Conservation (phyloP, 768 basidiomycete genomes). For the Strobilomyces echinocephalus region DNA sequence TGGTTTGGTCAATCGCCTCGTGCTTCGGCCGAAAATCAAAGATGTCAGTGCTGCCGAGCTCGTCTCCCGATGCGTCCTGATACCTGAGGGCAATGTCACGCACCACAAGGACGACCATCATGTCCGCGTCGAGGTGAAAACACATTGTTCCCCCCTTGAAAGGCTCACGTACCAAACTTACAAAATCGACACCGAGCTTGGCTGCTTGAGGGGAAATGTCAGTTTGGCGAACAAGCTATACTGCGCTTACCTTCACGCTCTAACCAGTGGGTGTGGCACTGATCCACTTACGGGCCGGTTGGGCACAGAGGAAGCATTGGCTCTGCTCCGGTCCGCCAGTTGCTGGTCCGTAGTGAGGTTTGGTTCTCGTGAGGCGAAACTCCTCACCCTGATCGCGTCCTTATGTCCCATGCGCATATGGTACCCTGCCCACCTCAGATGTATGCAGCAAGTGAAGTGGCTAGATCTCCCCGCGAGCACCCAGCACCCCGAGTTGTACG, state of each 20-base stretch:
- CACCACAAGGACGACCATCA: conserved; percentile 11
- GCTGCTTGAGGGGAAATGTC: conserved; percentile 25
- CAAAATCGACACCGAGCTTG: conserved; percentile 27
- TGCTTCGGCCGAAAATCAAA: conserved; percentile 32
- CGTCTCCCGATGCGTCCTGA: conserved; percentile 29
- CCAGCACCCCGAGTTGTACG: conserved; percentile 31
- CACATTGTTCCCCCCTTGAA: neutral
- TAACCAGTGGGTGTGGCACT: conserved; percentile 37
- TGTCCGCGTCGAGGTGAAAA: conserved; percentile 14
- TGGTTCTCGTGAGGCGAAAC: conserved; percentile 19
- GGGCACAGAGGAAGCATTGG: conserved; percentile 42
- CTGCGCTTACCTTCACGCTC: conserved; percentile 41
- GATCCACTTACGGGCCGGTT: conserved; percentile 43
- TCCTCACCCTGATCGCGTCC: conserved; percentile 32
- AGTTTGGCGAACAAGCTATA: conserved; percentile 31
- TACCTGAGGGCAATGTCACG: conserved; percentile 34
- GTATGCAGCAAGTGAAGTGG: conserved; percentile 41
- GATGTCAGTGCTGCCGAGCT: neutral
- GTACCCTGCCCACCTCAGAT: conserved; percentile 34
- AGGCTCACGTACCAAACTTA: conserved; percentile 27
- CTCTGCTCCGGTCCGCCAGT: conserved; percentile 34
- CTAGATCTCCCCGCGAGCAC: conserved; percentile 14
- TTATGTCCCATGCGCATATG: conserved; percentile 35
- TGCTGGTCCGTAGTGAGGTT: conserved; percentile 40
- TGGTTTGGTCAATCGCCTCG: conserved; percentile 38